These are phyloP conservation scores for Fusarium subglutinans DNA, from an alignment of 2,329 filamentous ascomycete genomes.

Conservation along the genomic window DNA sequence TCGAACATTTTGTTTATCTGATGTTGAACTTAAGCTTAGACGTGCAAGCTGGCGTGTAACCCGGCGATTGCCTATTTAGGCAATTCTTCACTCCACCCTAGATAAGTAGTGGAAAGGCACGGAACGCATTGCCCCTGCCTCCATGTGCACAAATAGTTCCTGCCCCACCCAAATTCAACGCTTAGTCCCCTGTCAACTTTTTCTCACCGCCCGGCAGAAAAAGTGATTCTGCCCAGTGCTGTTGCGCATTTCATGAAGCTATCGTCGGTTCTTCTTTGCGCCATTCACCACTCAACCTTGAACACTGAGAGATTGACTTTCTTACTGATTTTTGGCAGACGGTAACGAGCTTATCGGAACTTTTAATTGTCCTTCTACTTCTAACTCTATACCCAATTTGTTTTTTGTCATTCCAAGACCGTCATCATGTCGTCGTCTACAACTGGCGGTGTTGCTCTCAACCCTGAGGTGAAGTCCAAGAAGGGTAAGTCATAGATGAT, in stretches of 20 bases:
- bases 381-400: background rate
- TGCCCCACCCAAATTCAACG: background rate
- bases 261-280: conserved; percentile 27
- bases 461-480: conserved; percentile 30
- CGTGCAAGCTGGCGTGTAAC: background rate
- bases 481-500: conserved; percentile 19
- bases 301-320: background rate
- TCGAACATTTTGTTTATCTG: background rate
- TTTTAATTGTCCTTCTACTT: too few relatives aligned
- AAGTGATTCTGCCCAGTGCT: conserved; percentile 25
- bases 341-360: fast-evolving
- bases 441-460: conserved; percentile 13
- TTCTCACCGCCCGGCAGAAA: conserved; percentile 48
- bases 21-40: background rate
- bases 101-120: conserved; percentile 8
- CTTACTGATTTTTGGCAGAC: background rate
- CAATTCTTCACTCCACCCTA: conserved; percentile 18
- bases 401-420: background rate
- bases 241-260: conserved; percentile 18
- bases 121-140: background rate
- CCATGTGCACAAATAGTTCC: conserved; percentile 1
- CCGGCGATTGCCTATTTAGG: conserved; percentile 35
- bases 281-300: conserved; percentile 4
- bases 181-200: background rate
- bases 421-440: conserved; percentile 30